A percentile compares a stretch with the other conserved stretches of the same genome.
phyloP scores from a whole-genome alignment of 2,329 filamentous ascomycete genomes.

The Septoria petroselini region DNA sequence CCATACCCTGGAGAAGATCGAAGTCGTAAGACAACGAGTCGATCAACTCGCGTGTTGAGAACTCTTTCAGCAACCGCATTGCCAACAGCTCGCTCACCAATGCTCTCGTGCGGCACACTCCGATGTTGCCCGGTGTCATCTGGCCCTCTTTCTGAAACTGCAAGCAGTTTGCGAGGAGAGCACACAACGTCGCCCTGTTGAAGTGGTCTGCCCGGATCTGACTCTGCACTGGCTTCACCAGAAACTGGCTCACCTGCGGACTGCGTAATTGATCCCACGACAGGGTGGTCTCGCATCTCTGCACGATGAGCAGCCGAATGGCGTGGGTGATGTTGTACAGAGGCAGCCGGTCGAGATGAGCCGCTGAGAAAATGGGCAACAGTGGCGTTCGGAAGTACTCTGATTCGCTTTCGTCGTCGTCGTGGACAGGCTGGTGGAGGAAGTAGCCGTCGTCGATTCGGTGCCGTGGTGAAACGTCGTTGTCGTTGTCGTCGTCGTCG shows the following conservation, averaged over 20 bases:
- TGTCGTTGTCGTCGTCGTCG: constrained; percentile 28
- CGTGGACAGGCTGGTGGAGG: constrained; percentile 21
- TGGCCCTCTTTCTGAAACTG: constrained; percentile 89
- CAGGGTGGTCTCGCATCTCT: constrained; percentile 85
- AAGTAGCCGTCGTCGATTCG: constrained; percentile 23
- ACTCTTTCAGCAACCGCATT: constrained; percentile 86
- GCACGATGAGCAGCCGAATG: constrained; percentile 77
- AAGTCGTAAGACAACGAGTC: constrained; percentile 95
- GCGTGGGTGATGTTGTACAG: constrained; percentile 89
- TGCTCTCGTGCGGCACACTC: constrained; percentile 77
- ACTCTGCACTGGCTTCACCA: constrained; percentile 92
- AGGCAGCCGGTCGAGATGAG: constrained; percentile 77
- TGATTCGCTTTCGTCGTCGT: constrained; percentile 42
- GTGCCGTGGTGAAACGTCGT: constrained; percentile 24
- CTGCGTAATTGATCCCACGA: constrained; percentile 93
- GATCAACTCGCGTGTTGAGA: constrained; percentile 82
- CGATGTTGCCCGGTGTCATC: constrained; percentile 76
- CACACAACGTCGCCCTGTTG: constrained; percentile 81
- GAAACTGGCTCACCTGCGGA: constrained; percentile 93
- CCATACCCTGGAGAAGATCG: constrained; percentile 80
- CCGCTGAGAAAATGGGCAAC: constrained; percentile 76
- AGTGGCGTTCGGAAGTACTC: constrained; percentile 51
- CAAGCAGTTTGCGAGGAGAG: constrained; percentile 86
- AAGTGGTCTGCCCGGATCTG: constrained; percentile 81
- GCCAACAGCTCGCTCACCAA: constrained; percentile 88